Evolutionary conservation across 306 rosid species (phyloP).

Genomic region (Castanospermum australe): DNA sequence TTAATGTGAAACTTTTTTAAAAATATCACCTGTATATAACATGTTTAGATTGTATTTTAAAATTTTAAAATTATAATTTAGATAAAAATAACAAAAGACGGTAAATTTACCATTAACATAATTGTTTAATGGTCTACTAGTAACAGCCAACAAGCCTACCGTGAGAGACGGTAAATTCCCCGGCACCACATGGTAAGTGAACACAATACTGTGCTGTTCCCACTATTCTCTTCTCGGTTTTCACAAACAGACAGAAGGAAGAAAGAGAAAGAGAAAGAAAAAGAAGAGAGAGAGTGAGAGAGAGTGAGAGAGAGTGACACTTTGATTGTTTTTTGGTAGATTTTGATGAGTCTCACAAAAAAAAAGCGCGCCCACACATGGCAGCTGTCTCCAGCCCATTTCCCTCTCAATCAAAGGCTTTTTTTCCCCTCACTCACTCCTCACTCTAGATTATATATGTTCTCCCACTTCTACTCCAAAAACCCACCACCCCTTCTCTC

Average conservation of each 20-base stretch:
- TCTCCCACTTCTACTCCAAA: neutral
- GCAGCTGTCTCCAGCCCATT: slow-evolving; percentile 86
- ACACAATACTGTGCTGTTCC: too few relatives aligned
- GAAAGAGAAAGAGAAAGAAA: neutral
- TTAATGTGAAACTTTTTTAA: too few relatives aligned
- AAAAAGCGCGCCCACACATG: slow-evolving; percentile 50
- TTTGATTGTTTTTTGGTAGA: slow-evolving; percentile 25
- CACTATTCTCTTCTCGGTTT: neutral
- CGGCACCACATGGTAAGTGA: too few relatives aligned
- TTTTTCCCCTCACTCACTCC: neutral
- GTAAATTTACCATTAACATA: too few relatives aligned
- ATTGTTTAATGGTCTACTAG: too few relatives aligned
- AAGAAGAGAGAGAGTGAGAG: neutral
- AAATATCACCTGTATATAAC: too few relatives aligned
- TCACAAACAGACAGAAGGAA: neutral
- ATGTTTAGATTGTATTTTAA: too few relatives aligned
- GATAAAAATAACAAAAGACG: too few relatives aligned
- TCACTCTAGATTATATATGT: neutral
- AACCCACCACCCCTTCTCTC: neutral
- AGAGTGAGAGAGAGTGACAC: slow-evolving; percentile 12
- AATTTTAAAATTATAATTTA: too few relatives aligned
- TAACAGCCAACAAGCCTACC: too few relatives aligned
- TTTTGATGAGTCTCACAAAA: slow-evolving; percentile 5
- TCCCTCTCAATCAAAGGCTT: slow-evolving; percentile 37
- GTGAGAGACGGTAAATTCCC: neutral